Conservation (phyloP, 148 eudicot species). For the Rhododendron molle region DNA sequence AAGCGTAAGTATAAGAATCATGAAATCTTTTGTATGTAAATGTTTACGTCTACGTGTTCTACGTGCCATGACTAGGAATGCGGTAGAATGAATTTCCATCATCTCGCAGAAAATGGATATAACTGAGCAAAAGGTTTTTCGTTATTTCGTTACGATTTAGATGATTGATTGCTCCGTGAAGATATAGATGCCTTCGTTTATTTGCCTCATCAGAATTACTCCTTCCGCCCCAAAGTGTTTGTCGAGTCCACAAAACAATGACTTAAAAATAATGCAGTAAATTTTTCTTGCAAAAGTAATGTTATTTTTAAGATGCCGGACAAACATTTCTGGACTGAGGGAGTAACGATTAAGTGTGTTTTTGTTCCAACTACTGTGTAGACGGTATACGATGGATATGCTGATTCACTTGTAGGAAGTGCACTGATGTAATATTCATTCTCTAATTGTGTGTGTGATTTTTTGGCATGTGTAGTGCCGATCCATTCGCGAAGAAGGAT, state of each 20-base stretch:
- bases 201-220: neutral
- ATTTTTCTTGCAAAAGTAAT: no score
- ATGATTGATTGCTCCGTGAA: neutral
- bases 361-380: no score
- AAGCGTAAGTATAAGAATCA: conserved; percentile 27
- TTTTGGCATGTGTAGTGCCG: conserved; percentile 21
- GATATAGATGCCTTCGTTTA: neutral
- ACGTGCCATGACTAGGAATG: neutral
- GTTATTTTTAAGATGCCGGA: no score
- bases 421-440: neutral
- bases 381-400: neutral
- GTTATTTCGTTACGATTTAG: neutral
- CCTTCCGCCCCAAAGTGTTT: no score
- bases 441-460: neutral
- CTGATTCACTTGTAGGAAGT: neutral
- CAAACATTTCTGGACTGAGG: no score
- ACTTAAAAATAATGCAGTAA: no score
- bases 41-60: neutral
- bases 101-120: neutral
- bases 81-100: neutral
- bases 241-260: no score
- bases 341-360: no score
- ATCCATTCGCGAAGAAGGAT: conserved; percentile 73
- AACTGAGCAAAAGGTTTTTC: neutral
- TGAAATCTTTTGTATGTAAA: neutral